Conservation (phyloP, 179 eudicot species). For the Silene noctiflora region DNA sequence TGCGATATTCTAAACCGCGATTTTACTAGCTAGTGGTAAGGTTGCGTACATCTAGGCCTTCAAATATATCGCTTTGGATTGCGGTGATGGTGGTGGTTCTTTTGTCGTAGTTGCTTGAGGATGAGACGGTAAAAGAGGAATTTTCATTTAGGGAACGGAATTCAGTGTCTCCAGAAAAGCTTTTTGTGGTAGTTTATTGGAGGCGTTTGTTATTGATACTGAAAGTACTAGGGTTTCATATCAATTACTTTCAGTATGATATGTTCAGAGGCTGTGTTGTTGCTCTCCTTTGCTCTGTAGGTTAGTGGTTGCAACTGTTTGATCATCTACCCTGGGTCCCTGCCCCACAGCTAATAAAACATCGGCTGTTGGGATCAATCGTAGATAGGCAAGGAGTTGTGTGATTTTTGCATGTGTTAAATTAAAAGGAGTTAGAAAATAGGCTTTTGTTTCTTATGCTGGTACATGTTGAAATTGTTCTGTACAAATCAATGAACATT, state of each 20-base stretch:
- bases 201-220: neutral
- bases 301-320: neutral
- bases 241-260: neutral
- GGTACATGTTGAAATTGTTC: neutral
- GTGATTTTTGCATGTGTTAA: neutral
- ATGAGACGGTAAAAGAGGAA: neutral
- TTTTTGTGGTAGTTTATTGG: neutral
- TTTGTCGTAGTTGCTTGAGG: neutral
- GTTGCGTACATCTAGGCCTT: neutral
- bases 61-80: neutral
- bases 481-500: neutral
- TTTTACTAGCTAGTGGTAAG: neutral
- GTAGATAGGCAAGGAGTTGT: neutral
- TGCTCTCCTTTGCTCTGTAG: neutral
- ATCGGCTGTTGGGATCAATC: too few species aligned
- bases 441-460: neutral
- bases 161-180: neutral
- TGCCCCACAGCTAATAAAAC: too few species aligned
- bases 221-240: neutral
- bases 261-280: neutral
- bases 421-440: neutral
- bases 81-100: neutral
- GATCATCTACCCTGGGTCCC: neutral
- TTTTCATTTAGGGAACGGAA: neutral
- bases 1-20: neutral